Conservation (phyloP, 495 filamentous ascomycete species). For the Penicillium salamii region DNA sequence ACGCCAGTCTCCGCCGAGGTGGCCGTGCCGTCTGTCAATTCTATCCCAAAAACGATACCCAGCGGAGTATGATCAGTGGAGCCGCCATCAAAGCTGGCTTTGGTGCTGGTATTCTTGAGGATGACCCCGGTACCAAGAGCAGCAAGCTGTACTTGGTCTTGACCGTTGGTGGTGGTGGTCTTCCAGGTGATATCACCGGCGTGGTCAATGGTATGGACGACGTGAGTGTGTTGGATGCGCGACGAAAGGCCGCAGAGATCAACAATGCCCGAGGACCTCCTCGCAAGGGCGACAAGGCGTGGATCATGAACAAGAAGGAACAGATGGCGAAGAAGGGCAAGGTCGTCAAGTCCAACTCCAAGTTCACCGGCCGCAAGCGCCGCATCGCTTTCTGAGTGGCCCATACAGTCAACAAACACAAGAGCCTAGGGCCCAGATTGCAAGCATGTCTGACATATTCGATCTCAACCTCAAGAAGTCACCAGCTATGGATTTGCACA, state of each 20-base stretch:
- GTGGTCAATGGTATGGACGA: constrained; percentile 84
- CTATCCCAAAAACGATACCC: constrained; percentile 92
- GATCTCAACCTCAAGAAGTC: too few relatives aligned
- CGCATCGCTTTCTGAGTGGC: constrained; percentile 52
- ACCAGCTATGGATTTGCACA: not conserved
- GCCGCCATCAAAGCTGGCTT: constrained; percentile 93
- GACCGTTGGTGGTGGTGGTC: constrained; percentile 79
- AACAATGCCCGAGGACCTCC: constrained; percentile 49
- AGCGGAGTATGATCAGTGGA: constrained; percentile 83
- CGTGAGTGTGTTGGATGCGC: constrained; percentile 73
- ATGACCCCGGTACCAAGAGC: constrained; percentile 94
- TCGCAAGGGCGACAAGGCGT: constrained; percentile 76
- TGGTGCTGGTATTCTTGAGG: constrained; percentile 89
- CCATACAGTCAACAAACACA: not conserved
- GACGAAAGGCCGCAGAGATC: constrained; percentile 51
- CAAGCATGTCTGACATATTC: not conserved
- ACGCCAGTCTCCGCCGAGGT: constrained; percentile 76
- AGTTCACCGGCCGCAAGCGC: constrained; percentile 88
- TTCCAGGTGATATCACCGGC: constrained; percentile 77
- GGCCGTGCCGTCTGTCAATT: constrained; percentile 95
- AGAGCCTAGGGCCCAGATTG: not conserved
- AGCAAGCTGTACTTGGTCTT: constrained; percentile 91
- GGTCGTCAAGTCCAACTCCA: constrained; percentile 83
- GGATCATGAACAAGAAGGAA: constrained; percentile 94
- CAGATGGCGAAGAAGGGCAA: constrained; percentile 93